Base-by-base conservation (phyloP, 768 basidiomycete species). In the Trametes sanguinea region DNA sequence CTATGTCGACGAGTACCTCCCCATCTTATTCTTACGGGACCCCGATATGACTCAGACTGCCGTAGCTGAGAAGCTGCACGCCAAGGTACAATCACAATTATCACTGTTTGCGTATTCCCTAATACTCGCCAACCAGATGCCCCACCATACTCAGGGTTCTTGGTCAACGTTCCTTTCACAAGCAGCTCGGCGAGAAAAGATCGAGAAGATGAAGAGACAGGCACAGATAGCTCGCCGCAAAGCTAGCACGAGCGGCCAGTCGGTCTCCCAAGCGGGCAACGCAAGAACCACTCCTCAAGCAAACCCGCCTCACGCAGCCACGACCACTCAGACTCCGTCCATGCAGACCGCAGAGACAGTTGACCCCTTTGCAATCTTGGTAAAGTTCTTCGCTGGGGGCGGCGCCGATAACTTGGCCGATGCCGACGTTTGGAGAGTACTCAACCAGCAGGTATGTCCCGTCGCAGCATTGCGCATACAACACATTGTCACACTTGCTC, bases 151-250 rank as follows among this genome's bases (percentile, higher is more conserved):
- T 2, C 11, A 66, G 5, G 68, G 37, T 7, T 87, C 86, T 13
- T 90, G 87, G 87, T 65, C 56, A 35, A 69, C 67, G n/a, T 77
- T 80, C 50, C 52, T 85, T 6, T 17, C 40, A 0, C 47, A 17
- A 46, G 64, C 33, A 62, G 61, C 54, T 69, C 71, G 55, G 42
- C 78, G 72, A 27, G 68, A 75, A 9, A 72, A 77, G 43, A 61
- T 88, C 10, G 85, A 83, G n/a, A 67, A 72, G 5, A 70, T 80
- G 54, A 76, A 80, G 54, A 83, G 84, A 70, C 78, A 76, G 54
- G 80, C 81, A 17, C 76, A 75, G n/a, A 83, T 86, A 57, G 78
- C 78, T 14, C 76, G 73, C 58, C 76, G 85, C 54, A 86, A 86
- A 68, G 70, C 60, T 17, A 46, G 16, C 3, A 9, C 54, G 1